These are phyloP conservation scores for Phialophora expanda DNA, from an alignment of 2,329 filamentous ascomycete species.

Conservation along the genomic window DNA sequence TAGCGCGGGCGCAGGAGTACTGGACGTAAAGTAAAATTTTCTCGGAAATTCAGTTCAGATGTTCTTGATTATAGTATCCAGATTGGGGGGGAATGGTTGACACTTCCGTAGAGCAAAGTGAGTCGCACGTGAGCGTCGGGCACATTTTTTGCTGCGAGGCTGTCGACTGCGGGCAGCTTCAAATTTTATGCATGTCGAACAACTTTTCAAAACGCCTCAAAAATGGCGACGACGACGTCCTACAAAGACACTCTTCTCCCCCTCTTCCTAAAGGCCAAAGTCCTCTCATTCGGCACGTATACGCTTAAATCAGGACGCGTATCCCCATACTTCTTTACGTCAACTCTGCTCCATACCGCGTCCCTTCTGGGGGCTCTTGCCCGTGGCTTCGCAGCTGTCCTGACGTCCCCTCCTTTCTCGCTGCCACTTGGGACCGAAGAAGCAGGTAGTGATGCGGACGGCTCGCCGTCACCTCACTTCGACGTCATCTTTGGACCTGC, in stretches of 20 bases:
- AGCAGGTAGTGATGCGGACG: conserved; percentile 32
- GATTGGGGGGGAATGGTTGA: too few relatives aligned
- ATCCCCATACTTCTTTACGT: conserved; percentile 98
- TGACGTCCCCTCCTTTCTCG: conserved; percentile 55
- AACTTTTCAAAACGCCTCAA: background rate
- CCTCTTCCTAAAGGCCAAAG: conserved; percentile 48
- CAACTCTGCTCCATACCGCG: conserved; percentile 84
- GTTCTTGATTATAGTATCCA: too few relatives aligned
- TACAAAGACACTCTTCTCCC: conserved; percentile 48
- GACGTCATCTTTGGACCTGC: conserved; percentile 90
- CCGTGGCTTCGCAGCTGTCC: conserved; percentile 74
- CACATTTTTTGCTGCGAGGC: background rate
- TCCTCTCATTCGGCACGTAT: conserved; percentile 52
- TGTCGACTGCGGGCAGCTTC: background rate
- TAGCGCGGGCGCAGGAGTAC: too few relatives aligned
- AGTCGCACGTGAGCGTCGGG: background rate
- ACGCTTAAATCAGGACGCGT: conserved; percentile 87
- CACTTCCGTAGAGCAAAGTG: background rate
- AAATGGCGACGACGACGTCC: conserved; percentile 31
- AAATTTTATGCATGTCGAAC: background rate
- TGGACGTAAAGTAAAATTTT: too few relatives aligned
- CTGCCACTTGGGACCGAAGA: conserved; percentile 42
- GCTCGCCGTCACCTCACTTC: conserved; percentile 57
- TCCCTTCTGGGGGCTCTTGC: conserved; percentile 77
- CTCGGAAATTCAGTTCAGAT: too few relatives aligned